These are phyloP conservation scores for Lipomyces orientalis DNA, from an alignment of 805 yeast genomes.

Conservation along the genomic window DNA sequence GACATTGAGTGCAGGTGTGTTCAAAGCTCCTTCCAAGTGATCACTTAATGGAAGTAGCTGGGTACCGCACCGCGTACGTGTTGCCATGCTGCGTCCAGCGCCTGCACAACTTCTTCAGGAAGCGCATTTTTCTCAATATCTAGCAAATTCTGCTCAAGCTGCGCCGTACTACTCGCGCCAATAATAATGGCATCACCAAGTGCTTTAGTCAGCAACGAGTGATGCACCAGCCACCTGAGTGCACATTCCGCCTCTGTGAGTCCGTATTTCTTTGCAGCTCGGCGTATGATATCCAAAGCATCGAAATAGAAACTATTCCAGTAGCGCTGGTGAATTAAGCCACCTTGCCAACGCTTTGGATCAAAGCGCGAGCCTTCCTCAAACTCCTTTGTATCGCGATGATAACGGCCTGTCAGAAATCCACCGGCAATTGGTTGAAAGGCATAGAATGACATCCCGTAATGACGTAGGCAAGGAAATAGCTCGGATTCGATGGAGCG, in stretches of 20 bases:
- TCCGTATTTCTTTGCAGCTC: slow-evolving; percentile 9
- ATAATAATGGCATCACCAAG: slow-evolving; percentile 40
- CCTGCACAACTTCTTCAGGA: slow-evolving; percentile 32
- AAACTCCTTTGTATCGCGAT: slow-evolving; percentile 6
- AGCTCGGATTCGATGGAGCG: slow-evolving; percentile 13
- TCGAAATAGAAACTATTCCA: not conserved
- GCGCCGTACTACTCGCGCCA: slow-evolving; percentile 38
- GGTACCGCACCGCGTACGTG: not conserved
- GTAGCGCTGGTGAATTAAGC: not conserved
- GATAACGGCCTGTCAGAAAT: slow-evolving; percentile 10
- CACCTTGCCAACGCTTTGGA: not conserved
- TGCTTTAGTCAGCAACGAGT: slow-evolving; percentile 34
- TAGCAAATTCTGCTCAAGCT: slow-evolving; percentile 37
- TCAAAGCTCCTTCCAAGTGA: too few relatives aligned
- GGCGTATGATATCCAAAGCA: slow-evolving; percentile 10
- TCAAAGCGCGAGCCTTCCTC: slow-evolving; percentile 3
- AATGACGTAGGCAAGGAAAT: slow-evolving; percentile 37
- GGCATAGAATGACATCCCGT: slow-evolving; percentile 40
- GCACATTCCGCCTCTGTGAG: too few relatives aligned
- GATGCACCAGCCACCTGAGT: slow-evolving; percentile 40
- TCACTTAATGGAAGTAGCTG: not conserved
- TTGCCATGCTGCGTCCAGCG: slow-evolving; percentile 22
- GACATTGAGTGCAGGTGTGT: too few relatives aligned
- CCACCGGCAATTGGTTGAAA: slow-evolving; percentile 36
- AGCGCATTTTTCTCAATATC: slow-evolving; percentile 38